Conservation (phyloP, 768 basidiomycete genomes). For the Podaxis sp. region DNA sequence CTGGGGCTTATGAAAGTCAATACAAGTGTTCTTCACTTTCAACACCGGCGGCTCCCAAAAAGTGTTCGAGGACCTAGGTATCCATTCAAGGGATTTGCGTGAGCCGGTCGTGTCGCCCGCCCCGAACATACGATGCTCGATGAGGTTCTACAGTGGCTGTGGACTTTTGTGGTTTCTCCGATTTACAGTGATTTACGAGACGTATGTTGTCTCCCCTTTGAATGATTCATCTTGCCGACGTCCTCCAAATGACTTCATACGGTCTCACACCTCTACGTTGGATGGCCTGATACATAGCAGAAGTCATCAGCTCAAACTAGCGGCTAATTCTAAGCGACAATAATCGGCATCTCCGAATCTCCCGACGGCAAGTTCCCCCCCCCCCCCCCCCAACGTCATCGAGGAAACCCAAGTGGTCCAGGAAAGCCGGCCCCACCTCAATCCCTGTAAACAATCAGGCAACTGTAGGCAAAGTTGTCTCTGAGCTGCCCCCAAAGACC, state of each 20-base stretch:
- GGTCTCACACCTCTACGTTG: constrained; percentile 16
- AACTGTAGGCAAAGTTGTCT: constrained; percentile 8
- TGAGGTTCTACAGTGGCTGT: constrained; percentile 15
- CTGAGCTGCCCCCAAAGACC: constrained; percentile 10
- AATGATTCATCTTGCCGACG: neutral
- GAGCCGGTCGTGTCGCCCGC: constrained; percentile 11
- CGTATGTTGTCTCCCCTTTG: neutral
- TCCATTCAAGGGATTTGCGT: constrained; percentile 7
- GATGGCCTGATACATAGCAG: constrained; percentile 8
- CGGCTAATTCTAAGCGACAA: neutral
- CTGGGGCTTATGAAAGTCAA: constrained; percentile 3
- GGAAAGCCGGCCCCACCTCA: neutral
- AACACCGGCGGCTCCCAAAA: constrained; percentile 9
- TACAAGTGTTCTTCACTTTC: neutral
- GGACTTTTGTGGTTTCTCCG: constrained; percentile 11
- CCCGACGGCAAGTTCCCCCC: neutral
- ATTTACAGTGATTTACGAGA: constrained; percentile 9
- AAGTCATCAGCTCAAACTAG: neutral
- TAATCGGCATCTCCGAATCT: constrained; percentile 6
- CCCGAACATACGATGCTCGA: constrained; percentile 6
- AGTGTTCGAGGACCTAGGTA: constrained; percentile 10
- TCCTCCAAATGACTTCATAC: constrained; percentile 11
- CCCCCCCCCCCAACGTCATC: constrained; percentile 12
- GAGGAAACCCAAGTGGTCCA: constrained; percentile 13
- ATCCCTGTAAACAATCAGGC: constrained; percentile 11